These are phyloP conservation scores for Picea sitchensis DNA, from an alignment of 75 land plant genomes.

Conservation along the genomic window DNA sequence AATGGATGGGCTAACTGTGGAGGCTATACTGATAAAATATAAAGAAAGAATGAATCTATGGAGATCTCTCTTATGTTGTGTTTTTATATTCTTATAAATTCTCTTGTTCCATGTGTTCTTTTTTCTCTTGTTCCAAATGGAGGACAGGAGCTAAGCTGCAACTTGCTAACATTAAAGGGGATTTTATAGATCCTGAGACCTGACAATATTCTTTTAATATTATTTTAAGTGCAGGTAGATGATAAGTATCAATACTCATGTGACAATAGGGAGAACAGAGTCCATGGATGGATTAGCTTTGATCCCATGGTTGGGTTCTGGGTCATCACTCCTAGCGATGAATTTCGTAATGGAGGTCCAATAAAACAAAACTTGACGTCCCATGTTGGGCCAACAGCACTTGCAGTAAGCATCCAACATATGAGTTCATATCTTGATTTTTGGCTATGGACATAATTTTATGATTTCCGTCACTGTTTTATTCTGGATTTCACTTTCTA, in stretches of 20 bases:
- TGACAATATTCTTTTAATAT: neutral
- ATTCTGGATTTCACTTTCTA: too few species aligned
- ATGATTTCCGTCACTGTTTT: too few species aligned
- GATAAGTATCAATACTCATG: constrained; percentile 94
- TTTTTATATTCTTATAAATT: neutral
- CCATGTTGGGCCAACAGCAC: constrained; percentile 86
- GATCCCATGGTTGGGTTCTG: constrained; percentile 82
- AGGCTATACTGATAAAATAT: neutral
- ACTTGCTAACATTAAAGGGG: neutral
- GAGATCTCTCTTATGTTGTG: neutral
- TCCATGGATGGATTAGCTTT: constrained; percentile 81
- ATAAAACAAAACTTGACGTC: constrained; percentile 89
- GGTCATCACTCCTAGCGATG: constrained; percentile 86
- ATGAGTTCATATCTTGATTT: too few species aligned
- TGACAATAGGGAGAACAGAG: constrained; percentile 70
- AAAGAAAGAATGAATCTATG: neutral
- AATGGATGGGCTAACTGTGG: neutral
- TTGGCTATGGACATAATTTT: too few species aligned
- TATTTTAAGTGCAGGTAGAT: constrained; percentile 62
- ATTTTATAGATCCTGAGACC: neutral
- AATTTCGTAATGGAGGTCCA: constrained; percentile 90
- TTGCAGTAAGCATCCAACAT: constrained; percentile 54
- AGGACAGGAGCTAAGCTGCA: neutral
- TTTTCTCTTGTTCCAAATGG: neutral
- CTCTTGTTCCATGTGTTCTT: neutral